These are phyloP conservation scores for Arachnomyces sp. DNA, from an alignment of 2,329 filamentous ascomycete species.

Conservation along the genomic window DNA sequence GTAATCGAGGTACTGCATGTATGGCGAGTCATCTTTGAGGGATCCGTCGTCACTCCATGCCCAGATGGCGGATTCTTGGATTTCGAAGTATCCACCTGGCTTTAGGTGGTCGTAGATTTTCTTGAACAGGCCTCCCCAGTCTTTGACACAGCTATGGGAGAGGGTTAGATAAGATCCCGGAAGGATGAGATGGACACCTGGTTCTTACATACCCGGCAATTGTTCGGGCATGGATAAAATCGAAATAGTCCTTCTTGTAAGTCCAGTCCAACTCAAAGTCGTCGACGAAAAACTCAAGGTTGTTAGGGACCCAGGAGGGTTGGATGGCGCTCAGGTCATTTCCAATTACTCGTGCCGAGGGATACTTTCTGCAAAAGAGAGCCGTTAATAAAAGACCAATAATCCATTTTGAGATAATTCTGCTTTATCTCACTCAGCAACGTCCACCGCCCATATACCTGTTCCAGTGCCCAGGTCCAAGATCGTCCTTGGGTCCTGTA, in stretches of 20 bases:
- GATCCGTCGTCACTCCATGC: conserved; percentile 27
- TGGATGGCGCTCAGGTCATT: conserved; percentile 40
- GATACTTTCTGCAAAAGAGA: conserved; percentile 19
- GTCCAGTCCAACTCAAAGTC: not conserved
- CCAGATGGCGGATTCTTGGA: conserved; percentile 26
- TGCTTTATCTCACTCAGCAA: too few species aligned
- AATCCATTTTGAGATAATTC: too few species aligned
- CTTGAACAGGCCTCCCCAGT: conserved; percentile 24
- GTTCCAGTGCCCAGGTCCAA: too few species aligned
- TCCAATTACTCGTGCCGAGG: conserved; percentile 32
- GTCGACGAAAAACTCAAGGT: not conserved
- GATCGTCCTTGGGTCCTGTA: too few species aligned
- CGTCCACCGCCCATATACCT: too few species aligned
- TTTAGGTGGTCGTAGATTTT: conserved; percentile 26
- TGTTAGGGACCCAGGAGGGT: conserved; percentile 25
- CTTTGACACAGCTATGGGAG: too few species aligned
- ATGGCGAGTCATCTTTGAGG: conserved; percentile 15
- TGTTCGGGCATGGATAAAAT: conserved; percentile 10
- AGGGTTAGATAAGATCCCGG: too few species aligned
- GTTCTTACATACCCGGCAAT: conserved; percentile 10
- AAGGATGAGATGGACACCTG: too few species aligned
- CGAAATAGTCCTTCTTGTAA: not conserved
- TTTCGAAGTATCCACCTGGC: conserved; percentile 31
- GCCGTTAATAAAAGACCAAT: too few species aligned
- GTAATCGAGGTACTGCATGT: conserved; percentile 23